These are phyloP conservation scores for Amanita rimosa DNA, from an alignment of 768 basidiomycete species.

Conservation along the genomic window DNA sequence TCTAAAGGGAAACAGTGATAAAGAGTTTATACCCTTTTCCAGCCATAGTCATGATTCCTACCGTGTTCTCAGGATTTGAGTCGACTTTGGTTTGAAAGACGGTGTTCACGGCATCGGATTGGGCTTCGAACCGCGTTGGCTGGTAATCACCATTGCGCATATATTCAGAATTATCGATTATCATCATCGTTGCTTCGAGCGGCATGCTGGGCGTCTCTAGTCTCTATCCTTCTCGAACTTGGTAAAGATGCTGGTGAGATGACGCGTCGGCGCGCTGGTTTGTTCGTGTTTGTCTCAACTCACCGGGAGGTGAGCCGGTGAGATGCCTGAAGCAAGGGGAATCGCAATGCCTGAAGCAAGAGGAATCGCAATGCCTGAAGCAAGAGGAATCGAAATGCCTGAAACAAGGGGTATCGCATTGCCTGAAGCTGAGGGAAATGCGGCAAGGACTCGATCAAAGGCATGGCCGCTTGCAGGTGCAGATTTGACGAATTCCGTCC, in stretches of 20 bases:
- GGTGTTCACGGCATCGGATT: conserved; percentile 82
- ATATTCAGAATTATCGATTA: conserved; percentile 96
- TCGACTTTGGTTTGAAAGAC: conserved; percentile 90
- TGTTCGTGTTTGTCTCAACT: conserved; percentile 7
- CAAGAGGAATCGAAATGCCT: too few species aligned
- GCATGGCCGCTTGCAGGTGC: conserved; percentile 87
- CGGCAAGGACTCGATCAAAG: conserved; percentile 57
- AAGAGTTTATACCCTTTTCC: conserved; percentile 67
- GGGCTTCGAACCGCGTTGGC: conserved; percentile 82
- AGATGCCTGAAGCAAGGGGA: too few species aligned
- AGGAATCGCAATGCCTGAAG: too few species aligned
- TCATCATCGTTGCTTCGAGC: conserved; percentile 94
- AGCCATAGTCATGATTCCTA: conserved; percentile 97
- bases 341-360: too few species aligned
- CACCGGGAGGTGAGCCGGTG: too few species aligned
- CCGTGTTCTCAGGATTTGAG: conserved; percentile 95
- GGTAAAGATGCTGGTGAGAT: too few species aligned
- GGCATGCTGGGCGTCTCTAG: conserved; percentile 64
- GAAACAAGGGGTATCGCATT: too few species aligned
- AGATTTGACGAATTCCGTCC: conserved; percentile 80
- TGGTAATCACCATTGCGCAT: conserved; percentile 93
- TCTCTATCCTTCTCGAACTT: too few species aligned
- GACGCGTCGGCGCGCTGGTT: conserved; percentile 21
- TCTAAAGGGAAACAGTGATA: not conserved
- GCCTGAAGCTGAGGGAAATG: too few species aligned